phyloP scores from a whole-genome alignment of 164 flowering plant species.

The Litsea cubeba region DNA sequence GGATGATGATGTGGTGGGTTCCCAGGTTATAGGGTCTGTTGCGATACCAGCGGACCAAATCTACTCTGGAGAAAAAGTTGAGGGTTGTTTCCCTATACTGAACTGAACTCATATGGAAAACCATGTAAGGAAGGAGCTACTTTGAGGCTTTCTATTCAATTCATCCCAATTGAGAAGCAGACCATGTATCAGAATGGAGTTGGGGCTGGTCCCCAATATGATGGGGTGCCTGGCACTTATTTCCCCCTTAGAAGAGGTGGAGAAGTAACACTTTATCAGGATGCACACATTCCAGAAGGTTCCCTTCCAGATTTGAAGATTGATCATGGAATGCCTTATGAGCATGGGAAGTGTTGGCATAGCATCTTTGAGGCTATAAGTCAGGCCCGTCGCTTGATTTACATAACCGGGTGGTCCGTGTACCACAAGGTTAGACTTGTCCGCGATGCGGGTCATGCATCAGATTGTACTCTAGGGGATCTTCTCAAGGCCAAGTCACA shows the following conservation, averaged over 20 bases:
- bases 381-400: conserved; percentile 66
- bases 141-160: conserved; percentile 67
- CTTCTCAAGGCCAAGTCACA: conserved; percentile 83
- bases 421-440: conserved; percentile 80
- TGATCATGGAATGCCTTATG: conserved; percentile 56
- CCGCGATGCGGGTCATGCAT: conserved; percentile 44
- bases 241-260: conserved; percentile 93
- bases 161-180: conserved; percentile 54
- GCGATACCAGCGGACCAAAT: conserved; percentile 72
- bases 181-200: conserved; percentile 63
- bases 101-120: conserved; percentile 51
- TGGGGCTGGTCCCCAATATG: conserved; percentile 74
- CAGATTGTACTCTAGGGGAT: conserved; percentile 64
- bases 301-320: conserved; percentile 60
- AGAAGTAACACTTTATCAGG: conserved; percentile 81
- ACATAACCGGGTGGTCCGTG: conserved; percentile 97
- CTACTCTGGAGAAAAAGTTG: conserved; percentile 51
- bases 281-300: conserved; percentile 93
- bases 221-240: conserved; percentile 84
- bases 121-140: conserved; percentile 70
- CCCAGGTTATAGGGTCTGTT: conserved; percentile 84
- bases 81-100: conserved; percentile 73
- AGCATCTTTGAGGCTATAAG: conserved; percentile 81
- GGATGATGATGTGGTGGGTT: conserved; percentile 87
- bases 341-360: conserved; percentile 90